Conservation (phyloP, 768 basidiomycete species). For the Trametes coccinea region DNA sequence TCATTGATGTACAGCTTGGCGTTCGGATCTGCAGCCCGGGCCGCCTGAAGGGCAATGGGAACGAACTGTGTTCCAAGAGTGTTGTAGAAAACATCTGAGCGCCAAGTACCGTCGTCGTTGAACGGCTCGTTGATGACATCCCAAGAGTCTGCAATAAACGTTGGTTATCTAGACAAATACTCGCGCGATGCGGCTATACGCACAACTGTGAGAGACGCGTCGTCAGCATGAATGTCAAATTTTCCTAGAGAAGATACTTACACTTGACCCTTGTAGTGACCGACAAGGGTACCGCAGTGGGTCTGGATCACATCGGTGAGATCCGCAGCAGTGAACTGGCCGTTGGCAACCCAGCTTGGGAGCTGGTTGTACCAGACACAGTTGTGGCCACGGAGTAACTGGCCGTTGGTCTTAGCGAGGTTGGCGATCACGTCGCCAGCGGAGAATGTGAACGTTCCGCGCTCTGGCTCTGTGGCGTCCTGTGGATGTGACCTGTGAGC, state of each 20-base stretch:
- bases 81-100: slow-evolving; percentile 52
- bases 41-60: slow-evolving; percentile 50
- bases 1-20: slow-evolving; percentile 58
- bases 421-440: slow-evolving; percentile 46
- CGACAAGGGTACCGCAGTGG: slow-evolving; percentile 51
- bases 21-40: slow-evolving; percentile 53
- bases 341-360: slow-evolving; percentile 49
- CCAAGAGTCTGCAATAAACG: slow-evolving; percentile 40
- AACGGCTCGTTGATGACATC: slow-evolving; percentile 62
- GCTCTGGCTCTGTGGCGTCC: slow-evolving; percentile 55
- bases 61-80: slow-evolving; percentile 51
- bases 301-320: slow-evolving; percentile 46
- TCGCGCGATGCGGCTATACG: background rate
- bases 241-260: slow-evolving; percentile 26
- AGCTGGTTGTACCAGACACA: slow-evolving; percentile 54
- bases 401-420: slow-evolving; percentile 47
- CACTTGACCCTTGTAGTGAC: slow-evolving; percentile 55
- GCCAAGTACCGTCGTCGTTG: slow-evolving; percentile 61
- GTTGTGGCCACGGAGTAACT: slow-evolving; percentile 48
- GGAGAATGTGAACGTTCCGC: slow-evolving; percentile 48
- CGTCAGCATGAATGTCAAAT: too few relatives aligned
- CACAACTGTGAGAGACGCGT: slow-evolving; percentile 17
- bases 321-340: slow-evolving; percentile 43
- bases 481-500: slow-evolving; percentile 19
- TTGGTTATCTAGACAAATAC: too few relatives aligned